Evolutionary conservation across 345 rosid genomes (phyloP).

Genomic region (Rhizophora apiculata): DNA sequence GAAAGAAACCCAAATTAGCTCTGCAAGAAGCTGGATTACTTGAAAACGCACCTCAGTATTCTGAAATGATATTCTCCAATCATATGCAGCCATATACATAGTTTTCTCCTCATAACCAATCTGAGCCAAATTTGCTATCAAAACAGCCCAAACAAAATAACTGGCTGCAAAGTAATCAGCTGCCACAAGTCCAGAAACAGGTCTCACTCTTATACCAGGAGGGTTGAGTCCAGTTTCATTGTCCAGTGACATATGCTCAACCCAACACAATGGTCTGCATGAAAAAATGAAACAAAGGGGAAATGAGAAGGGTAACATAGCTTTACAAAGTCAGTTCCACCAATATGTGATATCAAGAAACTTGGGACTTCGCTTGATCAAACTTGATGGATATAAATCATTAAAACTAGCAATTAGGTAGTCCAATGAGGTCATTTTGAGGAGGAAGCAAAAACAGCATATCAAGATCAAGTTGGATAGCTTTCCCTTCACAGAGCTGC

Average conservation of each 20-base stretch:
- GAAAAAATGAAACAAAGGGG: slow-evolving; percentile 1
- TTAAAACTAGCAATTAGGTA: too few species aligned
- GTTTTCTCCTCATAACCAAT: slow-evolving; percentile 71
- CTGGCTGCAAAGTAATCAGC: slow-evolving; percentile 76
- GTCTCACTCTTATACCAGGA: slow-evolving; percentile 57
- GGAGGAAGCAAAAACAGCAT: too few species aligned
- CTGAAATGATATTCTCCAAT: slow-evolving; percentile 72
- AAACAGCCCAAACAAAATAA: slow-evolving; percentile 75
- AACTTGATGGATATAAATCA: too few species aligned
- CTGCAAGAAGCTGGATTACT: slow-evolving; percentile 1
- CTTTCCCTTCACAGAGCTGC: too few species aligned
- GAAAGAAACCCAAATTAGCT: neutral
- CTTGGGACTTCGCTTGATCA: too few species aligned
- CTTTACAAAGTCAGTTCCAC: neutral
- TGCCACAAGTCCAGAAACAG: slow-evolving; percentile 69
- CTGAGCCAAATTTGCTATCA: slow-evolving; percentile 67
- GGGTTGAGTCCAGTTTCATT: slow-evolving; percentile 66
- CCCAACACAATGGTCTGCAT: slow-evolving; percentile 69
- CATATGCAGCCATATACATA: slow-evolving; percentile 80
- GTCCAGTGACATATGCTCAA: slow-evolving; percentile 66
- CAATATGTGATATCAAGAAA: neutral
- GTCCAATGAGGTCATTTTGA: too few species aligned
- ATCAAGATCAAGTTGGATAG: too few species aligned
- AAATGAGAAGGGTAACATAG: neutral
- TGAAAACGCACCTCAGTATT: slow-evolving; percentile 52